These are phyloP conservation scores for Paramecium octaurelia DNA, from an alignment of 73 alveolate genomes.

Conservation along the genomic window DNA sequence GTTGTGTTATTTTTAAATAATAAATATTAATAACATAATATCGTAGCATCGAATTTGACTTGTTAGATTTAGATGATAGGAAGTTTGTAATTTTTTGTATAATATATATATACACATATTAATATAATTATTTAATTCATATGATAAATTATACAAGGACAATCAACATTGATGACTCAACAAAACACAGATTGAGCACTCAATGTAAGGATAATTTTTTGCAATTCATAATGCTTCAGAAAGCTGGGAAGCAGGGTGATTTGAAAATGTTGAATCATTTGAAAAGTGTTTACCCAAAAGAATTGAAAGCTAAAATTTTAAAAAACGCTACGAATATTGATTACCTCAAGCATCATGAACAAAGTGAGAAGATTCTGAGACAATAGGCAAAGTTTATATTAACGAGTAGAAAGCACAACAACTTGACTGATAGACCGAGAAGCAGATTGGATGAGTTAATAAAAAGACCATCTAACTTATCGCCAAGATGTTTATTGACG, in stretches of 20 bases:
- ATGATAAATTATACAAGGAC: background rate
- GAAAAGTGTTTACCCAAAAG: background rate
- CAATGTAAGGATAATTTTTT: background rate
- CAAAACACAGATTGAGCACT: background rate
- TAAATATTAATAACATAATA: background rate
- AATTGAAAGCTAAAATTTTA: background rate
- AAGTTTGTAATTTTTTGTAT: background rate
- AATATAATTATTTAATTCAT: background rate
- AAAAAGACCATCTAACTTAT: background rate
- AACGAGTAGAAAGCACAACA: background rate
- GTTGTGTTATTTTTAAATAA: background rate
- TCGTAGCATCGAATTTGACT: background rate
- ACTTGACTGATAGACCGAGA: background rate
- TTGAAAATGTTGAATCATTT: background rate
- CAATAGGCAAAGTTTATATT: background rate
- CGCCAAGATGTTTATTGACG: background rate
- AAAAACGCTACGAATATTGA: background rate
- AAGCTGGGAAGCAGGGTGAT: background rate
- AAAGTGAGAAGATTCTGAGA: background rate
- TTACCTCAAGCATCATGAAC: background rate
- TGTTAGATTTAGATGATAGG: no score
- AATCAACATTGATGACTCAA: background rate
- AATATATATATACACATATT: background rate
- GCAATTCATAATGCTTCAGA: background rate
- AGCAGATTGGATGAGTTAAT: conserved; percentile 1